Conservation (phyloP, 257 asterid genomes). For the Voacanga thouarsii region DNA sequence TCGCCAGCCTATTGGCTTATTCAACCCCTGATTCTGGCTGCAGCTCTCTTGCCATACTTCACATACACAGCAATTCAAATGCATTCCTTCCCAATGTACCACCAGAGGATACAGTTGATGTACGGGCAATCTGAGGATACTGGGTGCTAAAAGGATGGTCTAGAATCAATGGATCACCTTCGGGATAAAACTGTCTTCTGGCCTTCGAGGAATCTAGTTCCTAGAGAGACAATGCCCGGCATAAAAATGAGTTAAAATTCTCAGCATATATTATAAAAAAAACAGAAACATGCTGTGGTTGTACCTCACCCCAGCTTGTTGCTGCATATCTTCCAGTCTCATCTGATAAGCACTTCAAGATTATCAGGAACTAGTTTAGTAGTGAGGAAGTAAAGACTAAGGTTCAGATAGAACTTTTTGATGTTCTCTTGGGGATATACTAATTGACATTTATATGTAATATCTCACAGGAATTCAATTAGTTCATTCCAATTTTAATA, state of each 20-base stretch:
- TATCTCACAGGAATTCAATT: neutral
- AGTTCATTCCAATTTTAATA: neutral
- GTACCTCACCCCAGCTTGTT: neutral
- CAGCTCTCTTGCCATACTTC: constrained; percentile 60
- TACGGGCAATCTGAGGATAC: neutral
- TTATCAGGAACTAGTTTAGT: neutral
- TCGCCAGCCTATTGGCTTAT: constrained; percentile 51
- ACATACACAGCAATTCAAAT: constrained; percentile 51
- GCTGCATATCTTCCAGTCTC: neutral
- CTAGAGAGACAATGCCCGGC: neutral
- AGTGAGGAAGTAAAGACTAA: neutral
- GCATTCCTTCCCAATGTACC: constrained; percentile 61
- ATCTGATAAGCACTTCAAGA: neutral
- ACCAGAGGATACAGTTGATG: constrained; percentile 26
- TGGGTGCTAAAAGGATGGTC: neutral
- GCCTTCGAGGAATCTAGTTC: neutral
- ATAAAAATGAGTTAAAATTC: too few species aligned
- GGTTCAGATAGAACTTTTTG: neutral
- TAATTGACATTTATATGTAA: neutral
- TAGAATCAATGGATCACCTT: neutral
- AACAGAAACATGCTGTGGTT: neutral
- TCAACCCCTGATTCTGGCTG: constrained; percentile 39
- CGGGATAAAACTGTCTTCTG: neutral
- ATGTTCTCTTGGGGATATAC: neutral
- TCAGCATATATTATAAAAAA: neutral